A percentile compares a stretch with the other conserved stretches of the same genome.
Conservation (phyloP, 352 stramenopile species). For the Phytophthora pluvialis region DNA sequence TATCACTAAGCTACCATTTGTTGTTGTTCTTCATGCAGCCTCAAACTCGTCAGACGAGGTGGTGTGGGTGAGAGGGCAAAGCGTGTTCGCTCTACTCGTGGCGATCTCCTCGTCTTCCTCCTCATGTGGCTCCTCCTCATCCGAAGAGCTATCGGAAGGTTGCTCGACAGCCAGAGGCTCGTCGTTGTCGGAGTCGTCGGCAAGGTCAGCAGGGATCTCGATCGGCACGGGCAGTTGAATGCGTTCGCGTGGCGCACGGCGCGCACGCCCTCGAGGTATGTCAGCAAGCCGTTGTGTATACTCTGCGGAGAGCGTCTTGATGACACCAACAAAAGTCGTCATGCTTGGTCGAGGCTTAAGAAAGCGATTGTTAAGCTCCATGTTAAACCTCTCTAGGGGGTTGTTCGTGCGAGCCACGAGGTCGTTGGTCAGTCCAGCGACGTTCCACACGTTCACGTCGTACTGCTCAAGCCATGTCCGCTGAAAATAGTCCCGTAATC, state of each 20-base stretch:
- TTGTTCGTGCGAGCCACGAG: no score
- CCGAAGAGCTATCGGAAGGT: slow-evolving; percentile 1
- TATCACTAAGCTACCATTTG: neutral
- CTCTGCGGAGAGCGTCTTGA: neutral
- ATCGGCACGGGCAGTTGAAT: neutral
- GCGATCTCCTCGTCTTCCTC: neutral
- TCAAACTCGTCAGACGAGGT: no score
- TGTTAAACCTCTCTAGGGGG: no score
- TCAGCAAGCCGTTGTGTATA: neutral
- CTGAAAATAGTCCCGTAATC: no score
- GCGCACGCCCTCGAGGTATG: neutral
- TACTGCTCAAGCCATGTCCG: no score
- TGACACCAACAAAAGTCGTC: neutral
- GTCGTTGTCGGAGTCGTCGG: neutral
- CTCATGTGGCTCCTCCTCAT: neutral
- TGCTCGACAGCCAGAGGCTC: neutral
- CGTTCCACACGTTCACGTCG: neutral
- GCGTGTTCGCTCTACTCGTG: neutral
- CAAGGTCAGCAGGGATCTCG: no score
- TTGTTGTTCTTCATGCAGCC: no score
- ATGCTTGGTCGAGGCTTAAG: neutral
- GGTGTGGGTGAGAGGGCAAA: no score
- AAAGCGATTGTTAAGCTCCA: neutral
- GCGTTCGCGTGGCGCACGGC: neutral
- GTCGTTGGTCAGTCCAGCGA: no score